These are phyloP conservation scores for Pichia sp. DNA, from an alignment of 1,139 yeast species.

Conservation along the genomic window DNA sequence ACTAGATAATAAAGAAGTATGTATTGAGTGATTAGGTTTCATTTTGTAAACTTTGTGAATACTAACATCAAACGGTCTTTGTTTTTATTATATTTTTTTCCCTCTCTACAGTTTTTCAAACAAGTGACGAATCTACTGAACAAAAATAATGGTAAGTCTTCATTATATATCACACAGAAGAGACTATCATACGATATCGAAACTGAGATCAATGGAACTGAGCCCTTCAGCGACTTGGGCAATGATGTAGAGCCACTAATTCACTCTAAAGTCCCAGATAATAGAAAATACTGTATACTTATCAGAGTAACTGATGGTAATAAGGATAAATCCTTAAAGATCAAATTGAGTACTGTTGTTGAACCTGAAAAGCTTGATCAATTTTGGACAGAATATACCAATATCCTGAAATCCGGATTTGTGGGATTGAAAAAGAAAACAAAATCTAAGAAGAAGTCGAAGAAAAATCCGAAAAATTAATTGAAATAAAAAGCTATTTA, in stretches of 20 bases:
- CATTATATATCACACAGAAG: constrained; percentile 37
- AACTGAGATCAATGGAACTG: constrained; percentile 14
- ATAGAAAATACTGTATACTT: constrained; percentile 37
- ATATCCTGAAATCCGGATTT: constrained; percentile 20
- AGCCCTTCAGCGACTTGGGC: constrained; percentile 12
- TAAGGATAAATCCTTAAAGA: constrained; percentile 21
- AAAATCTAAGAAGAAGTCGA: constrained; percentile 22
- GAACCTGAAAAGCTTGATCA: constrained; percentile 20
- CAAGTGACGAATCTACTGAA: constrained; percentile 25
- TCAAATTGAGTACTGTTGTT: constrained; percentile 24
- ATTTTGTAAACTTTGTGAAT: not conserved
- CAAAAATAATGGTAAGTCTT: constrained; percentile 30
- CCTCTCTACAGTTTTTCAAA: constrained; percentile 27
- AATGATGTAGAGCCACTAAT: constrained; percentile 9
- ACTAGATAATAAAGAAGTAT: constrained; percentile 15
- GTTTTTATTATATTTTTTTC: not conserved
- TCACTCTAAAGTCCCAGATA: constrained; percentile 5
- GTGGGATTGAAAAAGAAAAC: constrained; percentile 21
- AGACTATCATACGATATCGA: constrained; percentile 24
- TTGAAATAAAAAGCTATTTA: not conserved
- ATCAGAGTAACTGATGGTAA: constrained; percentile 58
- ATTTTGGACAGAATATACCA: constrained; percentile 23
- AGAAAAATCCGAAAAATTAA: constrained; percentile 8
- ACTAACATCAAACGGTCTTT: constrained; percentile 3
- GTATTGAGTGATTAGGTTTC: constrained; percentile 1